Evolutionary conservation across 352 stramenopile genomes (phyloP), one percentile per base, ranked within the genome.

Genomic region (Thraustochytrium sp.): DNA sequence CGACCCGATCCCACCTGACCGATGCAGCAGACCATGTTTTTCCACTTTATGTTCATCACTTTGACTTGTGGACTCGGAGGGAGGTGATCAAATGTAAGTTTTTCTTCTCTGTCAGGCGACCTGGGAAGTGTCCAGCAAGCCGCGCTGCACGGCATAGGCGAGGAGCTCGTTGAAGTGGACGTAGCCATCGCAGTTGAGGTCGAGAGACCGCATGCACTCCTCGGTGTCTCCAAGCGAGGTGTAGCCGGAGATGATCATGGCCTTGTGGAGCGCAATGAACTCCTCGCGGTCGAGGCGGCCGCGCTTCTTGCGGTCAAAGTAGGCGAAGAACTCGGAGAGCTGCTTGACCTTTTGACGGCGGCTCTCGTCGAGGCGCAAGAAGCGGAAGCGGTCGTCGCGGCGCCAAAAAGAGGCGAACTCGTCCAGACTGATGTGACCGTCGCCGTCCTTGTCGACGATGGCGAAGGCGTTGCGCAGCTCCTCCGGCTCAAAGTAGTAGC

Each of bases 151-250:
- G 29, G 65, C 49, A 36, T 62, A 77, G 16, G 65, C 65, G 3
- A 77, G 65, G 23, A 77, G 65, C 65, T 77, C 65, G 37, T 77
- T 77, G 26, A 77, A 55, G 65, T 77, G 65, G 23, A 77, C 65
- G 34, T 55, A 77, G 34, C 65, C 65, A 36, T 77, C 65, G 40
- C 37, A 64, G 49, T 77, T 77, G 46, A 77, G 40, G 26, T 77
- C 65, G 0, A 77, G 65, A 40, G 42, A 16, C 11, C 3, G 29
- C 65, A 55, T 62, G 65, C 65, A 77, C 36, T 77, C 65, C 42
- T 77, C 16, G 0, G 49, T 46, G 46, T 77, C 49, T 9, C 65
- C 49, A n/a, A 77, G 42, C 23, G 29, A 5, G 4, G 65, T 77
- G 65, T 77, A 77, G 16, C 65, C 65, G 34, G 65, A 77, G 34